Conservation (phyloP, 208 protist genomes). For the Endotrypanum monterogeii region DNA sequence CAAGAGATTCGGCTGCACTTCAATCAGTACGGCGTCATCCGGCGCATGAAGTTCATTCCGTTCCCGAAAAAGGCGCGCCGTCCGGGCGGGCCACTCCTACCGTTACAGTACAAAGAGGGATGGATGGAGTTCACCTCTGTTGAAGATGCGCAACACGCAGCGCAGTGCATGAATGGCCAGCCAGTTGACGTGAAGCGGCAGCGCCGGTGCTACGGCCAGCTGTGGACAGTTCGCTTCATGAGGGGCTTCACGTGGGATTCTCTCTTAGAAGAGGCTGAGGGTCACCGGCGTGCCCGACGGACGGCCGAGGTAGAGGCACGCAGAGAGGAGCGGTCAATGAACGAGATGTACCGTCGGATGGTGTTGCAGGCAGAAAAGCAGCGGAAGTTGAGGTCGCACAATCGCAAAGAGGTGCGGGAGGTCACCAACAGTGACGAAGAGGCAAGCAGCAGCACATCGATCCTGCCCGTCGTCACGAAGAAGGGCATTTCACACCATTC, state of each 20-base stretch:
- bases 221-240: constrained; percentile 81
- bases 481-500: not conserved
- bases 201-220: constrained; percentile 70
- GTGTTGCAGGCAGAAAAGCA: constrained; percentile 42
- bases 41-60: constrained; percentile 73
- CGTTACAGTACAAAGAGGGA: constrained; percentile 76
- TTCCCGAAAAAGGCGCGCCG: constrained; percentile 80
- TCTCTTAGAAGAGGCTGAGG: constrained; percentile 68
- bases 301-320: constrained; percentile 51
- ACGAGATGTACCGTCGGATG: constrained; percentile 77
- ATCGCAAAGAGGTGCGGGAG: not conserved
- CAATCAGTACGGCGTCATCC: constrained; percentile 58
- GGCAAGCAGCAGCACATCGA: not conserved
- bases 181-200: constrained; percentile 64
- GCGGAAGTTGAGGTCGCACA: constrained; percentile 13
- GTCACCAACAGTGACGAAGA: not conserved
- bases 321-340: constrained; percentile 55
- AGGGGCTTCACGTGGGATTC: constrained; percentile 63
- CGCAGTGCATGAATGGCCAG: constrained; percentile 57
- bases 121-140: constrained; percentile 74
- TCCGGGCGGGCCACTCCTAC: constrained; percentile 62
- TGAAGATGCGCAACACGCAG: constrained; percentile 48
- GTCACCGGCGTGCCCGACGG: constrained; percentile 40
- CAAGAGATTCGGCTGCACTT: constrained; percentile 78
- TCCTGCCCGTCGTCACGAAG: not conserved